These are phyloP conservation scores for Colletotrichum salicis DNA, from an alignment of 2,329 filamentous ascomycete species.

Conservation along the genomic window DNA sequence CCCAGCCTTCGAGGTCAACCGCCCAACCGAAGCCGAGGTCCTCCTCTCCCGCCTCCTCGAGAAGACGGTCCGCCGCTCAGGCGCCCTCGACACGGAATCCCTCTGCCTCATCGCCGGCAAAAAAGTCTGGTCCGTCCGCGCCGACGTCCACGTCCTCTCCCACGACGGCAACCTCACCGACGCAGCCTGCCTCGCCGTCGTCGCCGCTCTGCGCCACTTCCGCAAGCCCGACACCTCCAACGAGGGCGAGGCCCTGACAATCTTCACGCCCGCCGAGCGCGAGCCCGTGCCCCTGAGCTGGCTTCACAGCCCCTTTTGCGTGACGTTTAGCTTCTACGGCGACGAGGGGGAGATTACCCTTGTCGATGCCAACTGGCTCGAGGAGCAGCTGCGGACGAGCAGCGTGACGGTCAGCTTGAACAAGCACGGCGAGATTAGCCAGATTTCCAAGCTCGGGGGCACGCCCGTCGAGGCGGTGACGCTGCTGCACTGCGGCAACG, in stretches of 20 bases:
- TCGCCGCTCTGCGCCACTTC: slow-evolving; percentile 91
- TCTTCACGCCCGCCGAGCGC: slow-evolving; percentile 85
- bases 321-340: slow-evolving; percentile 88
- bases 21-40: slow-evolving; percentile 84
- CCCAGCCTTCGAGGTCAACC: slow-evolving; percentile 87
- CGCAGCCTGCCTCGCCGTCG: slow-evolving; percentile 84
- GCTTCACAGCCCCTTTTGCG: slow-evolving; percentile 90
- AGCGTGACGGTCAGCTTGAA: slow-evolving; percentile 88
- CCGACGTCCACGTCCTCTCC: slow-evolving; percentile 90
- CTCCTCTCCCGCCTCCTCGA: slow-evolving; percentile 90
- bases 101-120: slow-evolving; percentile 90
- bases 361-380: slow-evolving; percentile 77
- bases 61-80: slow-evolving; percentile 91
- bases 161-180: slow-evolving; percentile 93
- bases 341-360: slow-evolving; percentile 77
- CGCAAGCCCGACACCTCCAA: slow-evolving; percentile 89
- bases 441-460: slow-evolving; percentile 91
- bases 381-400: slow-evolving; percentile 80
- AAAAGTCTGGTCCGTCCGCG: slow-evolving; percentile 91
- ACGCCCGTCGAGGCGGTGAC: slow-evolving; percentile 81
- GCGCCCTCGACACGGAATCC: slow-evolving; percentile 93
- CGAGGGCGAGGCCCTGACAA: slow-evolving; percentile 83
- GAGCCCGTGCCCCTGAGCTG: slow-evolving; percentile 91
- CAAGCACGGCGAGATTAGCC: slow-evolving; percentile 88
- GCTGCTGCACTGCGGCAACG: slow-evolving; percentile 79